These are phyloP conservation scores for Lipomyces mesembrius DNA, from an alignment of 805 yeast genomes.

Conservation along the genomic window DNA sequence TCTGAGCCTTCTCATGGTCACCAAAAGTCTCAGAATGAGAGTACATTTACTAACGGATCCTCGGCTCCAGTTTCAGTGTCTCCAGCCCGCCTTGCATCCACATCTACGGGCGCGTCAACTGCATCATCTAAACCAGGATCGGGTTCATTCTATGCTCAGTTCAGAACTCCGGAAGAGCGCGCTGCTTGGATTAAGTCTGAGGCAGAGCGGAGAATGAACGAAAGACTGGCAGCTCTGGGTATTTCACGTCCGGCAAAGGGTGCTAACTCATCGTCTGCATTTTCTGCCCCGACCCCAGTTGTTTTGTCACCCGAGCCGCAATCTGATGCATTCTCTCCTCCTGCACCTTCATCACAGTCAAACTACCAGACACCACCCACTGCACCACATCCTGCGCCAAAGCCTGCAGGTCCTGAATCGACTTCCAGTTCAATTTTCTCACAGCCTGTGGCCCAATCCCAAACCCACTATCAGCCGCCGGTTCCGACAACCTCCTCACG, in stretches of 20 bases:
- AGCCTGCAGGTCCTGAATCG: constrained; percentile 12
- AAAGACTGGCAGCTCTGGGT: constrained; percentile 80
- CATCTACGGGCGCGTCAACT: constrained; percentile 34
- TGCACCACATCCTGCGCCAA: constrained; percentile 21
- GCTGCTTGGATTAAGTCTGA: constrained; percentile 83
- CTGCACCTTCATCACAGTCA: constrained; percentile 5
- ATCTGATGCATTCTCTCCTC: constrained; percentile 30
- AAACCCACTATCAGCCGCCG: neutral
- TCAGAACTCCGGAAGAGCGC: constrained; percentile 63
- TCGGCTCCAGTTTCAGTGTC: constrained; percentile 10
- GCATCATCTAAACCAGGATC: constrained; percentile 26
- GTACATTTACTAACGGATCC: neutral
- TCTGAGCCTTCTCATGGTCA: neutral
- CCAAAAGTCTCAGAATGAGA: neutral
- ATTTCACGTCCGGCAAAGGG: constrained; percentile 45
- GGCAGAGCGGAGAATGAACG: constrained; percentile 81
- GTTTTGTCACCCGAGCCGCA: constrained; percentile 41
- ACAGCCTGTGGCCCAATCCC: constrained; percentile 20
- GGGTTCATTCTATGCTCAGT: constrained; percentile 40
- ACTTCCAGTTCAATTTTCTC: constrained; percentile 14
- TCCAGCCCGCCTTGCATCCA: constrained; percentile 19
- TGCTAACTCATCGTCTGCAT: constrained; percentile 18
- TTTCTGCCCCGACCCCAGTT: constrained; percentile 45
- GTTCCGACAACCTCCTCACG: constrained; percentile 13
- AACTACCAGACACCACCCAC: neutral